phyloP scores from a whole-genome alignment of 176 grass and related monocot species.

The Oryza glumipatula region DNA sequence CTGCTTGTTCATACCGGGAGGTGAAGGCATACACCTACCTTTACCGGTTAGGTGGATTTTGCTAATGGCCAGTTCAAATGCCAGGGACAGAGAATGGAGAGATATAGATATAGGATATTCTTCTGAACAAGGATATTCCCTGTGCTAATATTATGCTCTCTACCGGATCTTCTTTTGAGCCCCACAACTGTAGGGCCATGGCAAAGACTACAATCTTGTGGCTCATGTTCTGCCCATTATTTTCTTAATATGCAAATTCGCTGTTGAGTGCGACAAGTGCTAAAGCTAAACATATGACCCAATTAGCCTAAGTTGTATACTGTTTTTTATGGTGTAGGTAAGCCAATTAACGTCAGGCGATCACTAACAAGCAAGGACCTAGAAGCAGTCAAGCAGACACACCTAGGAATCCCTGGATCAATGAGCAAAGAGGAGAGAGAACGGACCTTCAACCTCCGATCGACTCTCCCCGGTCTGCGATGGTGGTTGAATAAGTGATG shows the following conservation, averaged over 20 bases:
- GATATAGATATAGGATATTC: slow-evolving; percentile 43
- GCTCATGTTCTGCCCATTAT: background rate
- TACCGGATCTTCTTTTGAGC: background rate
- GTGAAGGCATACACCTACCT: background rate
- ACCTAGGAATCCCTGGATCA: background rate
- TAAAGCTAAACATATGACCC: background rate
- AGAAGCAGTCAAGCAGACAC: too few relatives aligned
- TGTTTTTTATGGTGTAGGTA: background rate
- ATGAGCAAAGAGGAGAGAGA: background rate
- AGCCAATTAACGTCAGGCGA: background rate
- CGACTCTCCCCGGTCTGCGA: too few relatives aligned
- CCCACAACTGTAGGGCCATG: slow-evolving; percentile 34
- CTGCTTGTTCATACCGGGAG: background rate
- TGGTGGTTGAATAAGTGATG: background rate
- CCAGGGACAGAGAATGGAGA: background rate
- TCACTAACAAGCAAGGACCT: background rate
- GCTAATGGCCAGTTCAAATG: background rate
- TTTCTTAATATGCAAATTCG: slow-evolving; percentile 5
- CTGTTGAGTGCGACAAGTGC: background rate
- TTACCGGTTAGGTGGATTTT: background rate
- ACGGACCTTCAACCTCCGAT: background rate
- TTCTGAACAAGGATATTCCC: slow-evolving; percentile 35
- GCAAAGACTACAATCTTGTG: background rate
- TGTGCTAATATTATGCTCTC: slow-evolving; percentile 17
- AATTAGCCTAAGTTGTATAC: background rate